A percentile compares a stretch with the other conserved stretches of the same genome.
Conservation (phyloP, 78 protist species). For the Dictyostelium citrinum region DNA sequence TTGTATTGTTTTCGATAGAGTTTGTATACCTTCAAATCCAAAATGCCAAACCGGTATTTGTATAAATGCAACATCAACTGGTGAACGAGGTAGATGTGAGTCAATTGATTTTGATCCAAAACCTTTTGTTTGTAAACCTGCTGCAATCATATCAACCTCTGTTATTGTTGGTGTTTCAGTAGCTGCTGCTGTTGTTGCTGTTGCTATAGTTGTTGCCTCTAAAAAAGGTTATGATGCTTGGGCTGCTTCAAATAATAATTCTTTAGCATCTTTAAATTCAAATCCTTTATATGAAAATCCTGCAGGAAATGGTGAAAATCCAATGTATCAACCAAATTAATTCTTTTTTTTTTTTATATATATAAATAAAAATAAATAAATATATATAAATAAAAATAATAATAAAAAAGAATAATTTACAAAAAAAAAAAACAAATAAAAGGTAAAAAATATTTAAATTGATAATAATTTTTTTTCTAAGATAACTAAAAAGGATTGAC, state of each 20-base stretch:
- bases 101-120: background rate
- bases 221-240: constrained; percentile 49
- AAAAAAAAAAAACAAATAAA: no score
- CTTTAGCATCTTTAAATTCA: background rate
- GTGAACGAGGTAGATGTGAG: constrained; percentile 23
- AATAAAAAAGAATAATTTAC: no score
- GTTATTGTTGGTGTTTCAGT: constrained; percentile 28
- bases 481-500: no score
- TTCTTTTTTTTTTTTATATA: no score
- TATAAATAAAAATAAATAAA: no score
- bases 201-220: constrained; percentile 29
- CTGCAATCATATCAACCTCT: constrained; percentile 24
- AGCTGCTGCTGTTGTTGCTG: constrained; percentile 49
- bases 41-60: constrained; percentile 44
- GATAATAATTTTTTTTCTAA: no score
- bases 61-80: background rate
- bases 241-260: background rate
- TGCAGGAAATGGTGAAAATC: background rate
- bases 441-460: no score
- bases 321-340: background rate
- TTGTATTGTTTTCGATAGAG: background rate
- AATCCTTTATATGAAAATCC: constrained; percentile 59
- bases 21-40: constrained; percentile 37
- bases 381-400: no score
- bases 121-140: constrained; percentile 58